phyloP scores from a whole-genome alignment of 768 basidiomycete genomes.

The Mycena pura region DNA sequence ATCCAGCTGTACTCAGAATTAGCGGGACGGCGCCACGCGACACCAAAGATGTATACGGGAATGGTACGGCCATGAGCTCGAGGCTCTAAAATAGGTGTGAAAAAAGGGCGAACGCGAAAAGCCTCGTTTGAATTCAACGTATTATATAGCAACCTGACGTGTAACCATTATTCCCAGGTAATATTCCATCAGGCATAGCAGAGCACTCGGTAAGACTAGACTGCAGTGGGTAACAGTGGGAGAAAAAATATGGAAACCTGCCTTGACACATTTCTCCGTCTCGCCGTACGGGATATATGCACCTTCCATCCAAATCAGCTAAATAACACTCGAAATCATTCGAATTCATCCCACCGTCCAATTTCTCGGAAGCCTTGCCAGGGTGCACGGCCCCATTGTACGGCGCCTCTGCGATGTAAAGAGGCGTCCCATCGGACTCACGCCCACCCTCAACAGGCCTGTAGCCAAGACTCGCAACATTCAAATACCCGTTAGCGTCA shows the following conservation, averaged over 20 bases:
- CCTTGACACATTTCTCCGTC: slow-evolving; percentile 59
- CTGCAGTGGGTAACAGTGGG: background rate
- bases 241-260: slow-evolving; percentile 23
- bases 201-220: slow-evolving; percentile 20
- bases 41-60: too few relatives aligned
- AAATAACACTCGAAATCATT: background rate
- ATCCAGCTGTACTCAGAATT: too few relatives aligned
- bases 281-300: slow-evolving; percentile 63
- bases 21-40: too few relatives aligned
- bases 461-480: slow-evolving; percentile 49
- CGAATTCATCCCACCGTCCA: slow-evolving; percentile 49
- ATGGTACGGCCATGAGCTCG: too few relatives aligned
- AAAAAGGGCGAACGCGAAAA: too few relatives aligned
- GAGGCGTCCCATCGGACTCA: slow-evolving; percentile 63
- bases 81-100: too few relatives aligned
- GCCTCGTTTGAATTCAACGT: too few relatives aligned
- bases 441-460: slow-evolving; percentile 72
- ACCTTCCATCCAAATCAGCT: slow-evolving; percentile 33
- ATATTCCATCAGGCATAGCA: slow-evolving; percentile 21
- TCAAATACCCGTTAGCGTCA: slow-evolving; percentile 49
- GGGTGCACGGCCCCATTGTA: slow-evolving; percentile 60
- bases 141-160: too few relatives aligned
- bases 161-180: too few relatives aligned
- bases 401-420: slow-evolving; percentile 67
- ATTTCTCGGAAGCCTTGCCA: slow-evolving; percentile 65